These are phyloP conservation scores for Cenococcum geophilum DNA, from an alignment of 495 filamentous ascomycete genomes.

Conservation along the genomic window DNA sequence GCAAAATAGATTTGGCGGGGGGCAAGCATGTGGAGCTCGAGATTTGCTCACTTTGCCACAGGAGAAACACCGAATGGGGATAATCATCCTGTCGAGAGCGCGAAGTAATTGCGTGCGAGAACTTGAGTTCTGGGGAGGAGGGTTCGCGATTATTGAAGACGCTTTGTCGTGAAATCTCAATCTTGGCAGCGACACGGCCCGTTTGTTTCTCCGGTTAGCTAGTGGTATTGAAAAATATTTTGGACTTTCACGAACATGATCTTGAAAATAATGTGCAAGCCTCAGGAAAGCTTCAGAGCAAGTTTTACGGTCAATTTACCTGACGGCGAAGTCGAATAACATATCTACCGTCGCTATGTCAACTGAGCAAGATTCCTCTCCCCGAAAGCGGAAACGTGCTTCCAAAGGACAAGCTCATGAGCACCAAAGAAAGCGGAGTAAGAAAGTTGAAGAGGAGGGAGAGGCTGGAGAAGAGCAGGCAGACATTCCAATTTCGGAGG, in stretches of 20 bases:
- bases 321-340: not conserved
- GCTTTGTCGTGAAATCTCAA: not conserved
- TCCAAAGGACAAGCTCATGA: constrained; percentile 3
- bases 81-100: constrained; percentile 64
- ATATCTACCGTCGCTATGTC: not conserved
- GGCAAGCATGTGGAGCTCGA: not conserved
- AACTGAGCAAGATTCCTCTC: not conserved
- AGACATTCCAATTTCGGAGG: not conserved
- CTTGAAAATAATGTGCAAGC: not conserved
- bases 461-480: constrained; percentile 41
- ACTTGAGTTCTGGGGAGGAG: not conserved
- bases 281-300: not conserved
- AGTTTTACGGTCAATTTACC: not conserved
- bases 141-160: not conserved
- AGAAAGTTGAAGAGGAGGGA: constrained; percentile 43
- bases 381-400: constrained; percentile 1
- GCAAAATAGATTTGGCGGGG: not conserved
- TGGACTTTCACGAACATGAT: not conserved
- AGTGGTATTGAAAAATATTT: not conserved
- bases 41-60: constrained; percentile 79
- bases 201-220: not conserved
- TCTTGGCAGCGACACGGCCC: not conserved
- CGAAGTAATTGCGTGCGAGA: not conserved
- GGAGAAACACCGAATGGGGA: constrained; percentile 96
- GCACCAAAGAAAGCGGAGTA: constrained; percentile 44